These are phyloP conservation scores for Lactifluus hygrophoroides DNA, from an alignment of 768 basidiomycete species.

Conservation along the genomic window DNA sequence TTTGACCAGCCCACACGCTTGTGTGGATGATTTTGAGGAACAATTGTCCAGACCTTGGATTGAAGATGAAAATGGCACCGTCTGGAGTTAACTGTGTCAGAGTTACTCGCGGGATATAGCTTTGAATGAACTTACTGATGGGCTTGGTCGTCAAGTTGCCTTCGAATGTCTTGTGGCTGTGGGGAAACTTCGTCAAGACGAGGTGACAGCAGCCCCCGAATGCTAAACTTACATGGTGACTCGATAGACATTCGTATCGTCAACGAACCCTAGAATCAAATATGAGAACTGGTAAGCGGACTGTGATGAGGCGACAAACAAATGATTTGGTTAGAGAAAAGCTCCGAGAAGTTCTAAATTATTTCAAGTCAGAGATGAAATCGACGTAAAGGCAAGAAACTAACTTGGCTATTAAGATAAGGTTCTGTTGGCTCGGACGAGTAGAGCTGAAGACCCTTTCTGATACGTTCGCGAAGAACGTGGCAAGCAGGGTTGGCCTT, in stretches of 20 bases:
- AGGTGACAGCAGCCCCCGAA: neutral
- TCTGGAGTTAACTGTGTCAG: conserved; percentile 35
- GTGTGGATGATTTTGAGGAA: conserved; percentile 99
- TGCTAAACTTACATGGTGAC: conserved; percentile 65
- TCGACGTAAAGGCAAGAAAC: conserved; percentile 7
- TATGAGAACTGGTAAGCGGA: neutral
- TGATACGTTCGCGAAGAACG: conserved; percentile 95
- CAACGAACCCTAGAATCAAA: conserved; percentile 76
- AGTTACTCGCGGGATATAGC: neutral
- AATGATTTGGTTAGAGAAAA: conserved; percentile 98
- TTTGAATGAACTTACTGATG: conserved; percentile 55
- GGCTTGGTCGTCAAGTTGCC: conserved; percentile 99
- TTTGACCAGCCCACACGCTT: conserved; percentile 99
- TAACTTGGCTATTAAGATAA: conserved; percentile 89
- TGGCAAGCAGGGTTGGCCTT: conserved; percentile 98
- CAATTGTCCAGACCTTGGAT: conserved; percentile 94
- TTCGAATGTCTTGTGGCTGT: conserved; percentile 96
- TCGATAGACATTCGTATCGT: conserved; percentile 99
- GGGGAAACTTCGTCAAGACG: conserved; percentile 21
- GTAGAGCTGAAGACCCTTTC: conserved; percentile 96
- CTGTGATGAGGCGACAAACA: conserved; percentile 37
- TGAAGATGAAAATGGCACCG: conserved; percentile 98
- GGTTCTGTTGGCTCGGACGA: conserved; percentile 99
- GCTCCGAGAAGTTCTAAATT: conserved; percentile 75
- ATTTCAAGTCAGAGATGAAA: conserved; percentile 4